A percentile compares a stretch with the other conserved stretches of the same genome.
phyloP scores from a whole-genome alignment of 306 rosid genomes.

The Quercus gilva region DNA sequence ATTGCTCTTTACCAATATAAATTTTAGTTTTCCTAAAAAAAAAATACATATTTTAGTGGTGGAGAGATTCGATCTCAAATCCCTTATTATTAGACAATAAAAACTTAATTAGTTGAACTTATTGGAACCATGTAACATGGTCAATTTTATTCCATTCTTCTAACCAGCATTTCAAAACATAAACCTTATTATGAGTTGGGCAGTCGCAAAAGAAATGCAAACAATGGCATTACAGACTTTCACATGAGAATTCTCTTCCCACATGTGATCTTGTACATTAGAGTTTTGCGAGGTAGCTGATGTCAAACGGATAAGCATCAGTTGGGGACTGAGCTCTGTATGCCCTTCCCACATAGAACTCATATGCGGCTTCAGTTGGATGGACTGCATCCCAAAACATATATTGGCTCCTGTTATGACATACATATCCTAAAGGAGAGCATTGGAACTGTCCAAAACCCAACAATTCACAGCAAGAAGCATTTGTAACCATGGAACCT shows the following conservation, averaged over 20 bases:
- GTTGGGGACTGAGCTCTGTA: background rate
- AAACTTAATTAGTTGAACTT: no score
- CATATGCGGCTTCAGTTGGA: background rate
- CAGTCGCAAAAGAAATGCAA: background rate
- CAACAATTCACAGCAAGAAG: background rate
- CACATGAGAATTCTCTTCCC: background rate
- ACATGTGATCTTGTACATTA: background rate
- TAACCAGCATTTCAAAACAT: no score
- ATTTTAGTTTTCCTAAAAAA: no score
- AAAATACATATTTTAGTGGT: no score
- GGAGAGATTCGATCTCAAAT: no score
- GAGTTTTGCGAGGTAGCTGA: background rate
- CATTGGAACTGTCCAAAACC: background rate
- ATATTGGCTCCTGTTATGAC: conserved; percentile 3
- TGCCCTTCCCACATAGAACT: background rate
- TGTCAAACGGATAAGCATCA: conserved; percentile 14
- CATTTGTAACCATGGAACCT: background rate
- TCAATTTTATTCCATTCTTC: no score
- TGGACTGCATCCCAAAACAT: conserved; percentile 16
- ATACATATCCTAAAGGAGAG: background rate
- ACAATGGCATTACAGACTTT: background rate
- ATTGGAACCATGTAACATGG: no score
- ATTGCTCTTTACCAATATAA: no score
- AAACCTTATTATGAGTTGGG: background rate
- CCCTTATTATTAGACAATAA: no score